Conservation (phyloP, 495 filamentous ascomycete species). For the Evernia prunastri region DNA sequence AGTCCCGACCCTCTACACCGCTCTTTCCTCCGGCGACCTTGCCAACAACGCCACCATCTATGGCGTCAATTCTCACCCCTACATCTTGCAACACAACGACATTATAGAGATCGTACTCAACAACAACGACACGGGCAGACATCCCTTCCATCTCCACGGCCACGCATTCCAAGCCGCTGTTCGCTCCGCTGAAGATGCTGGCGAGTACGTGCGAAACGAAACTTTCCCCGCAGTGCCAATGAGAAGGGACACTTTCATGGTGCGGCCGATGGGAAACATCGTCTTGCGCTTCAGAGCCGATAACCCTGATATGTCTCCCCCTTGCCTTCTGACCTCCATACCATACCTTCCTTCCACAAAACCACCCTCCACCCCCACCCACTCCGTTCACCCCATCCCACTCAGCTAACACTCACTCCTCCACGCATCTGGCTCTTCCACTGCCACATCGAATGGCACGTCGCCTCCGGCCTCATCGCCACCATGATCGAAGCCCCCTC, state of each 20-base stretch:
- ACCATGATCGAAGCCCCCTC: conserved; percentile 66
- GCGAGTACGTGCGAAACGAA: conserved; percentile 37
- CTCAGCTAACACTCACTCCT: conserved; percentile 9
- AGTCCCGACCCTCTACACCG: conserved; percentile 70
- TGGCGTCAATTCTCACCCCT: conserved; percentile 58
- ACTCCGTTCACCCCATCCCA: neutral
- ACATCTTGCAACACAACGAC: conserved; percentile 56
- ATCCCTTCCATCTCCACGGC: conserved; percentile 80
- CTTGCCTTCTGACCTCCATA: conserved; percentile 8
- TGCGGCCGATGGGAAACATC: conserved; percentile 50
- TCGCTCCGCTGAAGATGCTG: conserved; percentile 46
- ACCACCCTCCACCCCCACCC: no score
- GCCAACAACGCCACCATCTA: conserved; percentile 62
- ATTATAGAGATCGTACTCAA: conserved; percentile 70
- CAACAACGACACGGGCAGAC: conserved; percentile 62
- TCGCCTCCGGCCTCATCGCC: conserved; percentile 62
- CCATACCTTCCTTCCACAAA: neutral
- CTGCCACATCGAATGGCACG: conserved; percentile 79
- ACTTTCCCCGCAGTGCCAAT: conserved; percentile 45
- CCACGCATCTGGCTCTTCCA: conserved; percentile 68
- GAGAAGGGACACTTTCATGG: conserved; percentile 53
- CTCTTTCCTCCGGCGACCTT: conserved; percentile 49
- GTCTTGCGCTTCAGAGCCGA: conserved; percentile 62
- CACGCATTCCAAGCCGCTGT: conserved; percentile 66
- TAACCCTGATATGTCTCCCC: conserved; percentile 55